Conservation (phyloP, 768 basidiomycete species). For the Daedaleopsis sinensis region DNA sequence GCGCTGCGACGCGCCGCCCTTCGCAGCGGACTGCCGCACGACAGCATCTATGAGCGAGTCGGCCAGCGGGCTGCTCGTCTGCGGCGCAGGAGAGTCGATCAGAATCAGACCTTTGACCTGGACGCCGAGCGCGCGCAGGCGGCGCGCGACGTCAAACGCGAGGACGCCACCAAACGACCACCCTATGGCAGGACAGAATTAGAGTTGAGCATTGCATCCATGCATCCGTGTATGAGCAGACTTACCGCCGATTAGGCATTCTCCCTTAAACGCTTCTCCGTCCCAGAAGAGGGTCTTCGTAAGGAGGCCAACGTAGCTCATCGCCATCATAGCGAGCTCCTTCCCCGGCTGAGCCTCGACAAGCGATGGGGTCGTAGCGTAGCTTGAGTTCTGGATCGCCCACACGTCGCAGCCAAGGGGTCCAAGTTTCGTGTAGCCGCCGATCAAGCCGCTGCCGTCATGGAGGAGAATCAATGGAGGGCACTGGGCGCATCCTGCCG, state of each 20-base stretch:
- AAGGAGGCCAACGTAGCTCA: slow-evolving; percentile 34
- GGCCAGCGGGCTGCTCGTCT: slow-evolving; percentile 54
- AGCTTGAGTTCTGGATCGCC: slow-evolving; percentile 58
- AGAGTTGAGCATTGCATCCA: background rate
- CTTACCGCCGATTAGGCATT: slow-evolving; percentile 63
- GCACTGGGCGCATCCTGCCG: slow-evolving; percentile 4
- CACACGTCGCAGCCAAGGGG: slow-evolving; percentile 56
- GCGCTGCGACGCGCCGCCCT: background rate
- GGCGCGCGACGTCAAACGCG: slow-evolving; percentile 64
- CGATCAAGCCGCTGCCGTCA: slow-evolving; percentile 69
- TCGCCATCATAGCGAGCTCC: slow-evolving; percentile 22
- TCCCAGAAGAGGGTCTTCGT: slow-evolving; percentile 3
- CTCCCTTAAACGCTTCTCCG: slow-evolving; percentile 31
- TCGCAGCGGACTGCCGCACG: slow-evolving; percentile 13
- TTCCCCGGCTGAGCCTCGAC: background rate
- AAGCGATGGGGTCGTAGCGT: background rate
- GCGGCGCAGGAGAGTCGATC: slow-evolving; percentile 68
- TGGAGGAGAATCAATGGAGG: slow-evolving; percentile 67
- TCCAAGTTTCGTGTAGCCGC: slow-evolving; percentile 46
- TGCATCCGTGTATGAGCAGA: background rate
- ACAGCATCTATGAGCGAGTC: slow-evolving; percentile 49
- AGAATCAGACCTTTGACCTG: slow-evolving; percentile 59
- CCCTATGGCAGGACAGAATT: slow-evolving; percentile 54
- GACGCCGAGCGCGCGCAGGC: slow-evolving; percentile 47
- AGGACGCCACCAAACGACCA: slow-evolving; percentile 83